Percentiles rank a stretch among this genome's conserved stretches.
These are phyloP conservation scores for Yamadazyma sp. DNA, from an alignment of 1,139 yeast species.

Conservation along the genomic window DNA sequence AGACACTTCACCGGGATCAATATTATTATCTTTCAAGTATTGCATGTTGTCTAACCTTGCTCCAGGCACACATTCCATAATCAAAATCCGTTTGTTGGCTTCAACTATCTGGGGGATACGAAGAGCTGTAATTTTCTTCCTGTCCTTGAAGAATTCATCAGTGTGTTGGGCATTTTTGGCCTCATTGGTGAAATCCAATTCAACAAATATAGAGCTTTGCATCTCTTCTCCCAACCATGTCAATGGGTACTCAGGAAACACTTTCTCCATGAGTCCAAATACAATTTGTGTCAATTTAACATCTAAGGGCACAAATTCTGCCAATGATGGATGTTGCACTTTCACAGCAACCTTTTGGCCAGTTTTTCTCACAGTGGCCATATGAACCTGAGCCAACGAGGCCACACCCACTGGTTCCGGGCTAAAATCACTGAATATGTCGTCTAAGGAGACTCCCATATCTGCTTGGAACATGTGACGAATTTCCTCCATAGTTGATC, in stretches of 20 bases:
- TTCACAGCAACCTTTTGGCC: slow-evolving; percentile 89
- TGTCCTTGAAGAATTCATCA: slow-evolving; percentile 59
- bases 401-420: slow-evolving; percentile 90
- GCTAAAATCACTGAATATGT: slow-evolving; percentile 66
- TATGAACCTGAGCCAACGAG: slow-evolving; percentile 92
- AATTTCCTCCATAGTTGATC: slow-evolving; percentile 70
- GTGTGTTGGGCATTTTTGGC: slow-evolving; percentile 78
- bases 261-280: slow-evolving; percentile 68
- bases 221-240: slow-evolving; percentile 94
- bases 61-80: slow-evolving; percentile 88
- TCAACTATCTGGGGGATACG: slow-evolving; percentile 71
- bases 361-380: slow-evolving; percentile 58
- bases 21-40: slow-evolving; percentile 60
- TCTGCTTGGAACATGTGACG: slow-evolving; percentile 65
- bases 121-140: slow-evolving; percentile 65
- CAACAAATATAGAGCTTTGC: slow-evolving; percentile 81
- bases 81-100: slow-evolving; percentile 68
- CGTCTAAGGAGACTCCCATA: slow-evolving; percentile 61
- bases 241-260: slow-evolving; percentile 91
- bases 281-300: slow-evolving; percentile 75
- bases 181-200: slow-evolving; percentile 83
- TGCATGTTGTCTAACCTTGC: slow-evolving; percentile 76
- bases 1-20: slow-evolving; percentile 77
- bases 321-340: slow-evolving; percentile 87
- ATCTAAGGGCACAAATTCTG: slow-evolving; percentile 89